Base-by-base conservation (phyloP, 2,329 filamentous ascomycete species). In the Amphichorda felina region DNA sequence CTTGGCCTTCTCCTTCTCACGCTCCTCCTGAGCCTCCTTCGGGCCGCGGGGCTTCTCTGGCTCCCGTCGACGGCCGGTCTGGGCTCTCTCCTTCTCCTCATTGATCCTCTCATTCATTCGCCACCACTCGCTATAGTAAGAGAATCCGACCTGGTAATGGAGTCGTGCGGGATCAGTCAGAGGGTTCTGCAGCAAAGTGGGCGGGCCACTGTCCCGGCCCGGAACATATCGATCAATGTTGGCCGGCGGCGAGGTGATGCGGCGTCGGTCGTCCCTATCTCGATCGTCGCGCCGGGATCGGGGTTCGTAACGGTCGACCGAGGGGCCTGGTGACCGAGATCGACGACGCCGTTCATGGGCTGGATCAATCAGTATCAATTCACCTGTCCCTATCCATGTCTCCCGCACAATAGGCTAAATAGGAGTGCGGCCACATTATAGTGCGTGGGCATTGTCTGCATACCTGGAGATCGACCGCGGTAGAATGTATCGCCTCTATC, bases 81-180 rank as follows among this genome's bases (percentile, higher is more conserved):
- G 75, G 18, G 66, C 63, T 22, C 79, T 74, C 49, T 89, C 83
- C 48, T 79, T 82, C 41, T 88, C 82, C 34, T 88, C 82, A 56
- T 86, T 88, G 51, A 88, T 81, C 50, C 78, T 78, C 54, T 88
- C 82, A 46, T 88, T 85, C 44, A 79, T 67, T 41, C 83, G 74
- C 83, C 83, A 89, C 83, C 83, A 89, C 55, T 89, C 83, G 14
- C 83, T 79, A 48, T 85, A 89, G 56, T 81, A 89, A 11, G 82
- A 88, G 57, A 89, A 89, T 2, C 83, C 83, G 37, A 88, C 83
- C 52, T 89, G 83, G 42, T 82, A 87, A 3, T 81, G 75, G 8
- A 89, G 66, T 41, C 74, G 74, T 46, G 81, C 66, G 2, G 83
- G 83, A 42, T 89, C 82, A 10, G 72, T 67, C 3, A 89, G 61